Evolutionary conservation across 2,329 filamentous ascomycete genomes (phyloP).

Genomic region (Xylariaceae sp.): DNA sequence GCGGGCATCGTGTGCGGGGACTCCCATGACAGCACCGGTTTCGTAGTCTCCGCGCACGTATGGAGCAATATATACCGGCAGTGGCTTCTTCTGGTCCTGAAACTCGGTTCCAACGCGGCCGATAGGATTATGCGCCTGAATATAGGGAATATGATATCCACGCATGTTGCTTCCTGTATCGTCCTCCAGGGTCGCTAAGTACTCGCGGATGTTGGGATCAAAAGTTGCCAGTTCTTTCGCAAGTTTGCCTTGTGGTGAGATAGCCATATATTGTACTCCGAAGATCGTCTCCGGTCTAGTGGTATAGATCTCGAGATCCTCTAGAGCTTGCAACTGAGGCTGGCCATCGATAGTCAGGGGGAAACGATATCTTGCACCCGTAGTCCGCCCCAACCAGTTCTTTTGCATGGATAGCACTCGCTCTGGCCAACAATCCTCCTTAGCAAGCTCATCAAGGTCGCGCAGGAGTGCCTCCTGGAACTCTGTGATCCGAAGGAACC

Average conservation of each 20-base stretch:
- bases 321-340: conserved; percentile 25
- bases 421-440: conserved; percentile 70
- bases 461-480: conserved; percentile 68
- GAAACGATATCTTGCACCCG: conserved; percentile 68
- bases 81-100: conserved; percentile 46
- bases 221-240: conserved; percentile 55
- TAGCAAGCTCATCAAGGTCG: conserved; percentile 62
- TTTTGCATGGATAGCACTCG: conserved; percentile 76
- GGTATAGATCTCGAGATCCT: conserved; percentile 65
- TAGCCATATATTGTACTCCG: conserved; percentile 77
- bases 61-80: conserved; percentile 76
- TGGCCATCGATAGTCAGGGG: conserved; percentile 40
- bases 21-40: conserved; percentile 86
- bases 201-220: conserved; percentile 59
- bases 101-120: conserved; percentile 48
- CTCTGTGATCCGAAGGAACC: conserved; percentile 81
- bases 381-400: conserved; percentile 82
- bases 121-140: conserved; percentile 63
- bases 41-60: conserved; percentile 85
- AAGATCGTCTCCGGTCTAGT: conserved; percentile 83
- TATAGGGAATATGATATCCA: conserved; percentile 61
- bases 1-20: conserved; percentile 75
- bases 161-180: conserved; percentile 53
- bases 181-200: conserved; percentile 58
- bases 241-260: conserved; percentile 68